A percentile compares a stretch with the other conserved stretches of the same genome.
These are phyloP conservation scores for Leccinum disarticulatum DNA, from an alignment of 768 basidiomycete genomes.

Conservation along the genomic window DNA sequence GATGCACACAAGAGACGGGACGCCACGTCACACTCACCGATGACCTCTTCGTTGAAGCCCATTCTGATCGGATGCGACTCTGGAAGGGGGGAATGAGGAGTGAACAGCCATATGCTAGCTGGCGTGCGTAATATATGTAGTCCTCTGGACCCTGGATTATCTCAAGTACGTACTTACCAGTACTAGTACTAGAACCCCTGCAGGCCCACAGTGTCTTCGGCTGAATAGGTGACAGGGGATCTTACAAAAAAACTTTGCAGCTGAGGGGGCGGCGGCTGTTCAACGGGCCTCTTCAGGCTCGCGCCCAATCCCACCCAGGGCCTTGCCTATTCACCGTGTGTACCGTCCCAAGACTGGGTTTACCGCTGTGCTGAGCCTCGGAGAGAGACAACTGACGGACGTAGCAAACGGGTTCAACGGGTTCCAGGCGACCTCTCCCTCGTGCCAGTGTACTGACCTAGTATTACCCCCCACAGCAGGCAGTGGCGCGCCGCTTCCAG, in stretches of 20 bases:
- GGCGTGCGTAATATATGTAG: background rate
- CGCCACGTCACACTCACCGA: background rate
- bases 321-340: no score
- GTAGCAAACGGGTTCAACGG: no score
- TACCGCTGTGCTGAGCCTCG: no score
- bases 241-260: background rate
- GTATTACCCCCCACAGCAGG: no score
- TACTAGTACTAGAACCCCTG: background rate
- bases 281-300: no score
- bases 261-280: background rate
- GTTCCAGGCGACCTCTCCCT: no score
- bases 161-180: background rate
- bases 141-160: background rate
- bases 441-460: no score
- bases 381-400: no score
- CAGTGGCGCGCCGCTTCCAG: no score
- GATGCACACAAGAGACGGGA: background rate
- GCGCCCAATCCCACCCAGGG: background rate
- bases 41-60: background rate
- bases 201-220: background rate
- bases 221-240: background rate
- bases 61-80: background rate
- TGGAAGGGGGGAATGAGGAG: background rate
- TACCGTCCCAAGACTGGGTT: no score
- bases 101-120: background rate